Percentiles rank a stretch among this genome's conserved stretches.
Evolutionary conservation across 441 rosid species (phyloP).

Genomic region (Breynia disticha): DNA sequence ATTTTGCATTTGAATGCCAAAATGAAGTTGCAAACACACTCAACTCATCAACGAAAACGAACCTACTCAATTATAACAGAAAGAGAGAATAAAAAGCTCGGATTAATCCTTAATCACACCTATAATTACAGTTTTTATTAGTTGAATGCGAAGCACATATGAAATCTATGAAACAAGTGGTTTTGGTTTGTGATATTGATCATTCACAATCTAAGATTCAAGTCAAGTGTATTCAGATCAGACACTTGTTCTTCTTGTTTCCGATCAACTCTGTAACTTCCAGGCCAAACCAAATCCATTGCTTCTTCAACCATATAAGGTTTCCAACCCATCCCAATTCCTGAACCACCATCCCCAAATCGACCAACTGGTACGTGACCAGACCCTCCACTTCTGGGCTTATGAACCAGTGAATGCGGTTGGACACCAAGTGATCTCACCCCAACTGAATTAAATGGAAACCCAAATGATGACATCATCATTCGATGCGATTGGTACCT

Average conservation of each 20-base stretch:
- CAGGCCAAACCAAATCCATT: slow-evolving; percentile 30
- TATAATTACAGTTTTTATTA: no score
- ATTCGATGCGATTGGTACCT: slow-evolving; percentile 29
- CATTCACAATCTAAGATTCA: slow-evolving; percentile 33
- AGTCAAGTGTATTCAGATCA: slow-evolving; percentile 26
- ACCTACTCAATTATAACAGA: no score
- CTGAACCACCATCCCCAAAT: slow-evolving; percentile 15
- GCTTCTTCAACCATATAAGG: slow-evolving; percentile 21
- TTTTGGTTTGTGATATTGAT: neutral
- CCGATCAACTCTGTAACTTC: slow-evolving; percentile 30
- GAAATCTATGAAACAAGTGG: neutral
- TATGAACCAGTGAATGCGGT: slow-evolving; percentile 35
- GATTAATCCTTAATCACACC: no score
- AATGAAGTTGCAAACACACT: no score
- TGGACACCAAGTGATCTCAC: slow-evolving; percentile 29
- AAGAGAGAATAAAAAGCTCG: no score
- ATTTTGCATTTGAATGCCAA: no score
- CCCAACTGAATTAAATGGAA: slow-evolving; percentile 16
- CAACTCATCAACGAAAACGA: no score
- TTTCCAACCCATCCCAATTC: slow-evolving; percentile 18
- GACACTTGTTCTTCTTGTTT: slow-evolving; percentile 16
- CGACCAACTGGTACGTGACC: slow-evolving; percentile 21
- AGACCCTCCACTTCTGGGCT: slow-evolving; percentile 22
- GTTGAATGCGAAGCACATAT: no score
- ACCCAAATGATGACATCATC: slow-evolving; percentile 20